Evolutionary conservation across 2,329 filamentous ascomycete species (phyloP).

Genomic region (Lecanoromycetidae sp.): DNA sequence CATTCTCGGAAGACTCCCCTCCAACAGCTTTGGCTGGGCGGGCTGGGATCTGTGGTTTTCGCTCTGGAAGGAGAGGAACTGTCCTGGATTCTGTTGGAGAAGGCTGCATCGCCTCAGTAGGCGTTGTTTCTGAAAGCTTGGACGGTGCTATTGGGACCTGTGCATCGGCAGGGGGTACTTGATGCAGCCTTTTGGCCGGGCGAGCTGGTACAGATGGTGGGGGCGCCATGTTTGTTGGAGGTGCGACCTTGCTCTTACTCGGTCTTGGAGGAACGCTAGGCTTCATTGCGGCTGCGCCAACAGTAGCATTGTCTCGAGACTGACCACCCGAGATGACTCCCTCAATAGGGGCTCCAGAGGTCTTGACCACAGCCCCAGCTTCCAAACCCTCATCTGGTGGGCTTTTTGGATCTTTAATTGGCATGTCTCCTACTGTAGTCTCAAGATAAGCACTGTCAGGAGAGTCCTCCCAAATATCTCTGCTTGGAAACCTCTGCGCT

Average conservation of each 20-base stretch:
- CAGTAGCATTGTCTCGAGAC: constrained; percentile 24
- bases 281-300: constrained; percentile 20
- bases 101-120: constrained; percentile 21
- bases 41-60: constrained; percentile 54
- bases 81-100: constrained; percentile 41
- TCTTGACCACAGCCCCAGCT: constrained; percentile 17
- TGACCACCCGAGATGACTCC: constrained; percentile 13
- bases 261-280: constrained; percentile 24
- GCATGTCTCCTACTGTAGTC: constrained; percentile 52
- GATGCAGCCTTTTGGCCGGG: constrained; percentile 25
- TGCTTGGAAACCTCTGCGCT: constrained; percentile 71
- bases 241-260: constrained; percentile 20
- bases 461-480: constrained; percentile 88
- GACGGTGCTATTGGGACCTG: constrained; percentile 24
- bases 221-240: constrained; percentile 17
- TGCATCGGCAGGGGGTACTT: constrained; percentile 24
- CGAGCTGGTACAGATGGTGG: constrained; percentile 22
- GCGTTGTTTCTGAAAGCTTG: constrained; percentile 16
- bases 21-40: constrained; percentile 46
- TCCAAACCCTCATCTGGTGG: constrained; percentile 25
- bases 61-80: constrained; percentile 42
- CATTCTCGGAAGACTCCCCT: constrained; percentile 24
- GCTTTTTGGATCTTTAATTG: constrained; percentile 26
- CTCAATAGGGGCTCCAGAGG: constrained; percentile 15
- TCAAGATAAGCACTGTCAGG: constrained; percentile 72